A percentile compares a stretch with the other conserved stretches of the same genome.
Conservation (phyloP, 2,329 filamentous ascomycete genomes). For the Penicillium sp. region DNA sequence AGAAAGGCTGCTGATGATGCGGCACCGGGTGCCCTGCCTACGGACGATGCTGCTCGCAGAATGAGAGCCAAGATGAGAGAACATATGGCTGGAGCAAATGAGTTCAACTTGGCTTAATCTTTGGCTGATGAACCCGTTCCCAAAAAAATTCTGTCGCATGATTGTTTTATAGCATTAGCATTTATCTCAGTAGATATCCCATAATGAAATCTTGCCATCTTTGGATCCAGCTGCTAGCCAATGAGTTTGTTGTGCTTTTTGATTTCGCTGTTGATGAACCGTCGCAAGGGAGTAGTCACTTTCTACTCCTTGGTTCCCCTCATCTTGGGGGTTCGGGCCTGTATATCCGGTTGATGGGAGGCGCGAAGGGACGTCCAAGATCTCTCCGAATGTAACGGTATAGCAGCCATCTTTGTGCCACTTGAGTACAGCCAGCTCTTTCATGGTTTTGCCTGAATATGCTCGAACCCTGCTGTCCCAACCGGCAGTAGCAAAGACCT, state of each 20-base stretch:
- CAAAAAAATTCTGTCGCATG: slow-evolving; percentile 15
- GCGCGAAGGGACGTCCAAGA: background rate
- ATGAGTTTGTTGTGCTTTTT: slow-evolving; percentile 70
- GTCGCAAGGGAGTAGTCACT: slow-evolving; percentile 39
- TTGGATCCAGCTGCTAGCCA: slow-evolving; percentile 92
- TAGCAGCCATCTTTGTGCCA: slow-evolving; percentile 93
- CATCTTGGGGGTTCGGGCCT: background rate
- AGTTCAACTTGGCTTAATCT: slow-evolving; percentile 60
- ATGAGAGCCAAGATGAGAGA: slow-evolving; percentile 58
- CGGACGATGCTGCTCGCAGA: slow-evolving; percentile 52
- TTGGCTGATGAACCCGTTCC: slow-evolving; percentile 4
- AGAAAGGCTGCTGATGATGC: slow-evolving; percentile 36
- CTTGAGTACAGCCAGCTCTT: slow-evolving; percentile 86
- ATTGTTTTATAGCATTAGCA: slow-evolving; percentile 33
- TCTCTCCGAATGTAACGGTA: slow-evolving; percentile 69
- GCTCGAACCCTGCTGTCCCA: slow-evolving; percentile 85
- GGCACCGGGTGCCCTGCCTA: slow-evolving; percentile 36
- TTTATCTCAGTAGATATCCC: slow-evolving; percentile 77
- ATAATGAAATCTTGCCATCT: slow-evolving; percentile 91
- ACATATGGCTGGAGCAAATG: slow-evolving; percentile 54
- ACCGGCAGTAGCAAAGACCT: slow-evolving; percentile 84
- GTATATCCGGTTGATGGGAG: background rate
- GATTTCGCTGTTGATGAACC: slow-evolving; percentile 65
- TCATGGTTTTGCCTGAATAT: slow-evolving; percentile 78
- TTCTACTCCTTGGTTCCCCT: background rate